Evolutionary conservation across 2,329 filamentous ascomycete genomes (phyloP).

Genomic region (Aspergillus clavatus): DNA sequence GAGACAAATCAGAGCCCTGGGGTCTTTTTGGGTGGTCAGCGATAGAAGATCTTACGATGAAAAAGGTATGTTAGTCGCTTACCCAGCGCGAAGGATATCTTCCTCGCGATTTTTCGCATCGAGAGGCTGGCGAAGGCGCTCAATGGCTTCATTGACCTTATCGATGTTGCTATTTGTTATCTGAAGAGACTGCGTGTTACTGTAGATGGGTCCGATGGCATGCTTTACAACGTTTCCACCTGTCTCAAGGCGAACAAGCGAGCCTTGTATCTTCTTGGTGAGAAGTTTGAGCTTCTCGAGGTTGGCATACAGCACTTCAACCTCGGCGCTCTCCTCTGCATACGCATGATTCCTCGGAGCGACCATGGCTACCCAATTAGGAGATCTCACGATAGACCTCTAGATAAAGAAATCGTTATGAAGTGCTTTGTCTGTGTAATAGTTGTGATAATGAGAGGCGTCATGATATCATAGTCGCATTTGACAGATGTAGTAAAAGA

Average conservation of each 20-base stretch:
- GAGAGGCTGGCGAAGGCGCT: constrained; percentile 80
- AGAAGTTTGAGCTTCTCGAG: constrained; percentile 89
- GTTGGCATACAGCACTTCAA: constrained; percentile 61
- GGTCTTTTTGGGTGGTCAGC: constrained; percentile 47
- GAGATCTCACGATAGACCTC: constrained; percentile 13
- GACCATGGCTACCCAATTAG: constrained; percentile 43
- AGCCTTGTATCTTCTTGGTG: constrained; percentile 93
- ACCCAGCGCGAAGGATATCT: constrained; percentile 78
- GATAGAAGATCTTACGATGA: neutral
- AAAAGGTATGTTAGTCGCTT: constrained; percentile 17
- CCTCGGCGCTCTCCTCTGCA: constrained; percentile 63
- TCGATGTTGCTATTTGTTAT: constrained; percentile 87
- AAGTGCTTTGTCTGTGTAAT: neutral
- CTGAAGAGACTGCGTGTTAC: constrained; percentile 85
- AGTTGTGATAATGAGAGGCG: neutral
- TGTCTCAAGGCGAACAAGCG: constrained; percentile 73
- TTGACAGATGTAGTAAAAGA: neutral
- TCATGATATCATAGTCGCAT: constrained; percentile 8
- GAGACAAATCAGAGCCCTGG: constrained; percentile 71
- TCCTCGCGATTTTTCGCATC: constrained; percentile 92
- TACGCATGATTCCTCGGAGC: constrained; percentile 53
- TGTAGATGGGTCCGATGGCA: constrained; percentile 86
- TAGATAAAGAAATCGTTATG: constrained; percentile 6
- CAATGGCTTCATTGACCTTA: constrained; percentile 77
- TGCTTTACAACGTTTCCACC: constrained; percentile 88